A percentile compares a stretch with the other conserved stretches of the same genome.
These are phyloP conservation scores for Cladosporium velox DNA, from an alignment of 2,329 filamentous ascomycete genomes.

Conservation along the genomic window DNA sequence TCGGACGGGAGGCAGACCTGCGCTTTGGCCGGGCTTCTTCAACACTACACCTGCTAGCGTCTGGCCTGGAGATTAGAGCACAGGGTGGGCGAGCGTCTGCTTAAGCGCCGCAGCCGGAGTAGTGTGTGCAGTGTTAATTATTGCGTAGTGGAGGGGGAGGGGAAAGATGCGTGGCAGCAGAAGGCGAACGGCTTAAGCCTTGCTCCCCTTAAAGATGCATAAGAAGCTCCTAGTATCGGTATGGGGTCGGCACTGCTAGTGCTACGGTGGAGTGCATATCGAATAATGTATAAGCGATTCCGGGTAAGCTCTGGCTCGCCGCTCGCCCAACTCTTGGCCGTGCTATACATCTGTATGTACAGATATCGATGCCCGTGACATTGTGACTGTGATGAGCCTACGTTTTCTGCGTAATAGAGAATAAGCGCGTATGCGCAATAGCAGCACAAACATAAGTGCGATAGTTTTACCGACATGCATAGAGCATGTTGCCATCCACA, in stretches of 20 bases:
- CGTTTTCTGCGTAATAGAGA: not conserved
- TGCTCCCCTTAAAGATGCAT: conserved; percentile 9
- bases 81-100: conserved; percentile 1
- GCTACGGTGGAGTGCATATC: conserved; percentile 7
- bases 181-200: not conserved
- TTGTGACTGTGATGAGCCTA: not conserved
- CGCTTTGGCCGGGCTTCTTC: conserved; percentile 13
- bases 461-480: conserved; percentile 4
- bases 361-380: not conserved
- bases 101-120: conserved; percentile 10
- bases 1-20: conserved; percentile 4
- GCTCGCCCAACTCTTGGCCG: not conserved
- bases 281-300: not conserved
- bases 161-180: not conserved
- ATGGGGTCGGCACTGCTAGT: conserved; percentile 11
- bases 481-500: not conserved
- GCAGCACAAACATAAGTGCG: not conserved
- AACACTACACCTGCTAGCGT: conserved; percentile 7
- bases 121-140: not conserved
- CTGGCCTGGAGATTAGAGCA: conserved; percentile 1
- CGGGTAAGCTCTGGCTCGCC: conserved; percentile 5
- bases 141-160: not conserved
- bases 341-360: not conserved
- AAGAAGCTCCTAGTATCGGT: not conserved
- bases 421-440: conserved; percentile 4